Base-by-base conservation (phyloP, 495 filamentous ascomycete species). In the Podospora conica region DNA sequence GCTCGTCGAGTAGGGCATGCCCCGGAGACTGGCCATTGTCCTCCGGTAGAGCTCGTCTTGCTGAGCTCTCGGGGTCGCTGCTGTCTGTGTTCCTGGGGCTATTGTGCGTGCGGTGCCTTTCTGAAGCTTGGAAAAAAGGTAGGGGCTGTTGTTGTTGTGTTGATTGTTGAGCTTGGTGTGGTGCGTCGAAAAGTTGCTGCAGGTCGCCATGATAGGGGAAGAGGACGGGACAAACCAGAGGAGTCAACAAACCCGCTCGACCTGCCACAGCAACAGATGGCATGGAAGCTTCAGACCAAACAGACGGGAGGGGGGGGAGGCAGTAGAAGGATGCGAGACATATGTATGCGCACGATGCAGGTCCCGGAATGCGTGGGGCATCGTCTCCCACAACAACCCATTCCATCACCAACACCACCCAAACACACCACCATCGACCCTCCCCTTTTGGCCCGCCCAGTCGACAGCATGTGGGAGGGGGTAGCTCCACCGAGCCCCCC, bases 231-330 rank as follows among this genome's bases (percentile, higher is more conserved):
- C 66, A 40, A 59, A 55, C 25, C 22, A 59, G 55, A 40, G 23
- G 60, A 63, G 56, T 67, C 69, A 75, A 75, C 71, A 75, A 75
- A 68, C 56, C 60, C 60, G 25, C 54, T 61, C 60, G 64, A 53
- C 55, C 55, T 70, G 68, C 71, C 68, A 71, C 65, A 57, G 71
- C 69, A 74, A 72, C 73, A 64, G 59, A 60, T 72, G 61, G 59
- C 61, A 73, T 75, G 71, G 31, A 53, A 31, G 23, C 7, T 40
- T 23, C 18, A 9, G 21, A 60, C 58, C 18, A 29, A 21, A 61
- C 12, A 33, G 33, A 61, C 31, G 54, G 31, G 10, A 21, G 59
- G 61, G 64, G 53, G 53, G 23, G 58, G 63, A 59, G 59, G 61
- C 40, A 59, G 65, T 25, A 29, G 66, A 58, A 48, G 61, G 60